Evolutionary conservation across 306 rosid species (phyloP).

Genomic region (Cucumis hystrix): DNA sequence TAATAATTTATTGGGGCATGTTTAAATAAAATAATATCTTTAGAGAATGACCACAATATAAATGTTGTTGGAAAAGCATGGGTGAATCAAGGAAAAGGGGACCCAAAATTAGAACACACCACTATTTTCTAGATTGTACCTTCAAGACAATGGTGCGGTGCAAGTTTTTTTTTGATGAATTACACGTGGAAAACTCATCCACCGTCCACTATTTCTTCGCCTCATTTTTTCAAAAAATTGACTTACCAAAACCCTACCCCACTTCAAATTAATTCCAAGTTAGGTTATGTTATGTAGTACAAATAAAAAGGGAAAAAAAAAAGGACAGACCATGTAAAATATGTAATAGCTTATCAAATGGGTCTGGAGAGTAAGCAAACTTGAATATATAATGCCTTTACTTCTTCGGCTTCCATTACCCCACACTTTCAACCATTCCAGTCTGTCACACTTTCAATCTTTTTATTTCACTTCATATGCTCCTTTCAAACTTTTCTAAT

Average conservation of each 20-base stretch:
- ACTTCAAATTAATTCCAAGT: not conserved
- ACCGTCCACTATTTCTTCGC: not conserved
- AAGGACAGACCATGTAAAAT: not conserved
- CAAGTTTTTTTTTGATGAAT: not conserved
- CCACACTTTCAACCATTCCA: not conserved
- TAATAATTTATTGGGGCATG: too few relatives aligned
- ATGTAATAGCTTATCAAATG: not conserved
- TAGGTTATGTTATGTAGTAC: not conserved
- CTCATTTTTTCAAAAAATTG: not conserved
- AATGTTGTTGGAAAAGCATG: not conserved
- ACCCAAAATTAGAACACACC: not conserved
- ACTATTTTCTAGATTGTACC: not conserved
- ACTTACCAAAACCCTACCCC: not conserved
- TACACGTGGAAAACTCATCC: not conserved
- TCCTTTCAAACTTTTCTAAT: too few relatives aligned
- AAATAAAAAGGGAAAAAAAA: not conserved
- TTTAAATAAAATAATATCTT: too few relatives aligned
- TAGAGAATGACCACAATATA: too few relatives aligned
- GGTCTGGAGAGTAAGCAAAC: not conserved
- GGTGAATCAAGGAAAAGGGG: not conserved
- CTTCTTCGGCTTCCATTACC: not conserved
- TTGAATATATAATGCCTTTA: not conserved
- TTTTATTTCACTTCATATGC: not conserved
- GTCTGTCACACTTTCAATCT: not conserved
- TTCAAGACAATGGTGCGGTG: not conserved